Conservation (phyloP, 208 protist species). For the Naegleria gruberi region DNA sequence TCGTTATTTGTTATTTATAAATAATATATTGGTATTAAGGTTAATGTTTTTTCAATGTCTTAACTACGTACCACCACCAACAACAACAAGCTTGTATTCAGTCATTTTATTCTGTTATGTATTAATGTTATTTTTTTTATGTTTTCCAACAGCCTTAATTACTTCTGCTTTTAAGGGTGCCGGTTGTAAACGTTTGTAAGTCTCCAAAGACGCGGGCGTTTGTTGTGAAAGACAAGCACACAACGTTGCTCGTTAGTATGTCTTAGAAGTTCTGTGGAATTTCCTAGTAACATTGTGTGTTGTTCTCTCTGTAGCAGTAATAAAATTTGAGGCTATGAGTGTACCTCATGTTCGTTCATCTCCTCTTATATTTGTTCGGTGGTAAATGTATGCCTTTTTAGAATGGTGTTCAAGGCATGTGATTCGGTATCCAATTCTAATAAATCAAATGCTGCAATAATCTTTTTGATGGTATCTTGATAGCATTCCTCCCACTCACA, state of each 20-base stretch:
- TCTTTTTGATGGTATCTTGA: neutral
- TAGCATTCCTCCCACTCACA: neutral
- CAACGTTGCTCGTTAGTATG: neutral
- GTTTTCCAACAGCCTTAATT: too few relatives aligned
- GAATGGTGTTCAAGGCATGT: neutral
- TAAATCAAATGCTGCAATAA: neutral
- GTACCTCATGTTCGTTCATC: too few relatives aligned
- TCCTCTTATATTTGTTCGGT: too few relatives aligned
- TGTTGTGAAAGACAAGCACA: neutral
- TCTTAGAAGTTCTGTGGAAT: neutral
- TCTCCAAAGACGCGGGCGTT: neutral
- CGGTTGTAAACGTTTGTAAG: neutral
- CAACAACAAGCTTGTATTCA: neutral
- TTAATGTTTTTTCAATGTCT: neutral
- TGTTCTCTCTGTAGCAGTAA: neutral
- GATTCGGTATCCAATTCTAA: neutral
- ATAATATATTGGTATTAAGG: neutral
- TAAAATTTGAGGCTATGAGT: neutral
- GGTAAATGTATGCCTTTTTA: neutral
- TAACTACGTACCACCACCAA: neutral
- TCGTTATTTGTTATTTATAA: neutral
- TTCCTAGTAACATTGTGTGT: neutral
- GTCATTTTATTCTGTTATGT: neutral
- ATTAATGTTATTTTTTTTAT: neutral
- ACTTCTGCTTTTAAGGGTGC: too few relatives aligned